phyloP scores from a whole-genome alignment of 2,329 filamentous ascomycete species.

The Colletotrichum sp. region DNA sequence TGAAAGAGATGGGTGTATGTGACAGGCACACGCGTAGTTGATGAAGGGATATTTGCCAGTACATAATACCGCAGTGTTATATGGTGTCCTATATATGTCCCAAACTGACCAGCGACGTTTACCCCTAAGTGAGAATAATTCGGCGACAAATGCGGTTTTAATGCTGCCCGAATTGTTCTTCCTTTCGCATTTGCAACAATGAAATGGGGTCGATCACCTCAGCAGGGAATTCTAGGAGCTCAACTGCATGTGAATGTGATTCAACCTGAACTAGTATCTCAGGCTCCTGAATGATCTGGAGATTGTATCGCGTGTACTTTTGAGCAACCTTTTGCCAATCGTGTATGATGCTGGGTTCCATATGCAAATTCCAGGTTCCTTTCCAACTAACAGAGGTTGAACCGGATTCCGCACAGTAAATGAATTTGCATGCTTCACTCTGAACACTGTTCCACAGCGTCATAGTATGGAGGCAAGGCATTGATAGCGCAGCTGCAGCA shows the following conservation, averaged over 20 bases:
- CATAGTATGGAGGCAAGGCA: conserved; percentile 34
- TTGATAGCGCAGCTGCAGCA: conserved; percentile 25
- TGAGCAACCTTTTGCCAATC: not conserved
- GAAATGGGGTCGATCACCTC: not conserved
- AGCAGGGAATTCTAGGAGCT: not conserved
- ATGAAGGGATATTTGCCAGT: not conserved
- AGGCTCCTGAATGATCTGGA: not conserved
- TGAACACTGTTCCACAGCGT: conserved; percentile 37
- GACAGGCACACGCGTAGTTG: too few relatives aligned
- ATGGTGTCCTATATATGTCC: not conserved
- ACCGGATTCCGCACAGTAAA: conserved; percentile 24
- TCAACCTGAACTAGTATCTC: not conserved
- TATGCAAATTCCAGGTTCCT: not conserved
- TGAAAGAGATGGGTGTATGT: not conserved
- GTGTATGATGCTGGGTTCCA: not conserved
- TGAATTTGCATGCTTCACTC: conserved; percentile 36
- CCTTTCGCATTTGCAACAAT: not conserved
- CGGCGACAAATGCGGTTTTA: not conserved
- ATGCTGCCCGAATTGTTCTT: not conserved
- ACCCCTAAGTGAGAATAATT: not conserved
- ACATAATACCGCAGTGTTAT: rapidly evolving
- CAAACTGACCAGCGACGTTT: not conserved
- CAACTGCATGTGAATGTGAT: not conserved
- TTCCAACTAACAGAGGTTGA: not conserved
- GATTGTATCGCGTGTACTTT: not conserved